Conservation (phyloP, 352 stramenopile genomes). For the Pythium aquatile region DNA sequence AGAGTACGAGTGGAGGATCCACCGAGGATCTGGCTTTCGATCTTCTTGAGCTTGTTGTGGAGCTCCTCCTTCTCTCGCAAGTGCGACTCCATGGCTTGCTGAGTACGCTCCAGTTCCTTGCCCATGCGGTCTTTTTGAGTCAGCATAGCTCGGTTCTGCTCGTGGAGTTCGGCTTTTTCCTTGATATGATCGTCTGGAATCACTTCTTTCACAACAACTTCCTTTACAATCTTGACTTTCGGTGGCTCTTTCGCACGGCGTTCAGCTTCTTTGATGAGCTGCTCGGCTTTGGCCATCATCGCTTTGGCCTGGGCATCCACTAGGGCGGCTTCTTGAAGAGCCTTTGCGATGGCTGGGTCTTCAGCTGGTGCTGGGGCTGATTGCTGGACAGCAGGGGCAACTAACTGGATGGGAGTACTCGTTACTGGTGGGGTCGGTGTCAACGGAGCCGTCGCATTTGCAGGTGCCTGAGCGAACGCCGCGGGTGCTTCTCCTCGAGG, state of each 20-base stretch:
- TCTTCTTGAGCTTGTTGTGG: slow-evolving; percentile 70
- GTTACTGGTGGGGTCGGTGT: neutral
- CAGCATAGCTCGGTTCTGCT: slow-evolving; percentile 64
- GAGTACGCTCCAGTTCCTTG: slow-evolving; percentile 67
- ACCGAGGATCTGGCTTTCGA: slow-evolving; percentile 77
- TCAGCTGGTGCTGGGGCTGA: slow-evolving; percentile 11
- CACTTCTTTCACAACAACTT: slow-evolving; percentile 80
- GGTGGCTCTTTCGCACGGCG: slow-evolving; percentile 33
- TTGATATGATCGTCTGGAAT: slow-evolving; percentile 67
- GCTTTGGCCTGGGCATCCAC: slow-evolving; percentile 67
- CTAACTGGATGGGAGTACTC: neutral
- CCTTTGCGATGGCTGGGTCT: slow-evolving; percentile 41
- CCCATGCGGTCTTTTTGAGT: slow-evolving; percentile 72
- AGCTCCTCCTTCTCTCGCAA: slow-evolving; percentile 62
- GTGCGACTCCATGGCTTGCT: slow-evolving; percentile 66
- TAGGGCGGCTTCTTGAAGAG: slow-evolving; percentile 44
- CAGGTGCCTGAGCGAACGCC: neutral
- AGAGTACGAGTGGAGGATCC: slow-evolving; percentile 32
- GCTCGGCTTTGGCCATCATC: slow-evolving; percentile 73
- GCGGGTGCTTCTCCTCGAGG: neutral
- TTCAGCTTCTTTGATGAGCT: slow-evolving; percentile 64
- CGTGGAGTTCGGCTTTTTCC: slow-evolving; percentile 57
- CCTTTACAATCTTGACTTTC: slow-evolving; percentile 49
- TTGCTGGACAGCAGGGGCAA: neutral
- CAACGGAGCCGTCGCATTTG: neutral